These are phyloP conservation scores for Haematococcus lacustris DNA, from an alignment of 139 green algal genomes.

Conservation along the genomic window DNA sequence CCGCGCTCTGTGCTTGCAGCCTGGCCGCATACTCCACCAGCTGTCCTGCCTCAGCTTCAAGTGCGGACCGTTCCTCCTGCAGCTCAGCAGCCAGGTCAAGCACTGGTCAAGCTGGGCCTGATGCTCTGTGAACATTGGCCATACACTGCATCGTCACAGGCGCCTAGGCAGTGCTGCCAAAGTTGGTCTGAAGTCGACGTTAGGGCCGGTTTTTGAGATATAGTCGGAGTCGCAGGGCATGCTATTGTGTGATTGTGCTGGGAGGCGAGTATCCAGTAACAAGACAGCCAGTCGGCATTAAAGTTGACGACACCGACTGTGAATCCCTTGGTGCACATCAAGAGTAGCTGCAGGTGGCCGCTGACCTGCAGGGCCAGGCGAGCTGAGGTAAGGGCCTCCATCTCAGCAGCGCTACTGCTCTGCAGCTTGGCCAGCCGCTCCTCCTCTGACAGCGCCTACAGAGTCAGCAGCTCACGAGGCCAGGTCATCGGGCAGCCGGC, in stretches of 20 bases:
- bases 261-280: no score
- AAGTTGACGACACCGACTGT: no score
- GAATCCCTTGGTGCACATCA: no score
- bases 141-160: not conserved
- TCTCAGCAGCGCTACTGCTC: no score
- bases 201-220: not conserved
- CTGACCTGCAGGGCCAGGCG: no score
- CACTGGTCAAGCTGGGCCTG: not conserved
- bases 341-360: no score
- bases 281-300: no score
- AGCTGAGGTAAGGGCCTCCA: no score
- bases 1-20: slow-evolving; percentile 26
- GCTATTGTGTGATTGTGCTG: no score
- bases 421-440: slow-evolving; percentile 14
- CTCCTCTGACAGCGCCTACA: slow-evolving; percentile 21
- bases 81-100: not conserved
- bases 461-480: no score
- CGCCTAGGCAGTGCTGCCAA: not conserved
- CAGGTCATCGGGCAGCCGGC: no score
- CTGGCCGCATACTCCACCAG: slow-evolving; percentile 30
- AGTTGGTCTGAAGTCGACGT: not conserved
- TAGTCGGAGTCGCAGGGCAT: no score
- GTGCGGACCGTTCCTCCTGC: slow-evolving; percentile 17
- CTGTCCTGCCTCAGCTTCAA: slow-evolving; percentile 23
- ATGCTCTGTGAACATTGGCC: not conserved